These are phyloP conservation scores for Globisporangium recalcitrans DNA, from an alignment of 352 stramenopile species.

Conservation along the genomic window DNA sequence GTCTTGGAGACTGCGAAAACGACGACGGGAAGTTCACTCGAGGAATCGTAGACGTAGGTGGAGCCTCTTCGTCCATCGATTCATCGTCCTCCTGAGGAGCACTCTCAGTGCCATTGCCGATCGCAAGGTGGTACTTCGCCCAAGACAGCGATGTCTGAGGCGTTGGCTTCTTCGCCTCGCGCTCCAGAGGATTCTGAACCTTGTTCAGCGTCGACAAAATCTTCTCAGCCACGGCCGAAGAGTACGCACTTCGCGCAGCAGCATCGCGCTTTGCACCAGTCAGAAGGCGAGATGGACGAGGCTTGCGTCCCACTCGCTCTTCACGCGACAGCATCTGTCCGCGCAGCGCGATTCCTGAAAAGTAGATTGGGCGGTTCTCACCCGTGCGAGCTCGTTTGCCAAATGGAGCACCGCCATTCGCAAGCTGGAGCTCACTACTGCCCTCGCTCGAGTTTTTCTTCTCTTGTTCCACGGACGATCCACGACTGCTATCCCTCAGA, in stretches of 20 bases:
- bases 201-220: conserved; percentile 80
- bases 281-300: conserved; percentile 64
- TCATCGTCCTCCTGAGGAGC: conserved; percentile 19
- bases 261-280: conserved; percentile 61
- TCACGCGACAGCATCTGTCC: conserved; percentile 39
- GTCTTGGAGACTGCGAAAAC: conserved; percentile 4
- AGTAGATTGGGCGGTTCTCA: conserved; percentile 36
- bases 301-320: conserved; percentile 49
- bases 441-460: conserved; percentile 22
- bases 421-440: conserved; percentile 23
- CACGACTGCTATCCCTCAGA: conserved; percentile 6
- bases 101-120: conserved; percentile 29
- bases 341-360: conserved; percentile 28
- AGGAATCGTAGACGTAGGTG: conserved; percentile 53
- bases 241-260: conserved; percentile 60
- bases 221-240: conserved; percentile 67
- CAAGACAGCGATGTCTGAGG: conserved; percentile 77
- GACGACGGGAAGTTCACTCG: conserved; percentile 29
- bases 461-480: background rate
- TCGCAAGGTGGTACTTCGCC: conserved; percentile 78
- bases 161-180: conserved; percentile 65
- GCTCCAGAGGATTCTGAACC: conserved; percentile 71
- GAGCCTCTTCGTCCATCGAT: conserved; percentile 30
- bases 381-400: conserved; percentile 38
- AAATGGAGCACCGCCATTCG: conserved; percentile 26